phyloP scores from a whole-genome alignment of 1,284 basidiomycete genomes.

The Irpex rosettiformis region DNA sequence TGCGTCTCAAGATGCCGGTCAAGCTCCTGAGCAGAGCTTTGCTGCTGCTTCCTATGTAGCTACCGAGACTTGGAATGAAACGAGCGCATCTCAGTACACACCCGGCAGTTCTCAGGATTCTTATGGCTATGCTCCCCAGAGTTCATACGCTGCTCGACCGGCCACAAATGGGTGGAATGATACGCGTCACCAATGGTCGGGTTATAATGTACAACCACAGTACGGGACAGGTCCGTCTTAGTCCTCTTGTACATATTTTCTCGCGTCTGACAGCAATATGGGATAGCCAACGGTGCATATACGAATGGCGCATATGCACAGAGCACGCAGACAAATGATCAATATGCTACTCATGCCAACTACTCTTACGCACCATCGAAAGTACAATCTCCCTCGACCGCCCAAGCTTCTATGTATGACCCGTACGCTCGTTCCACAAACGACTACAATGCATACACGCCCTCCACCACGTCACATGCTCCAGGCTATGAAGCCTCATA shows the following conservation, averaged over 20 bases:
- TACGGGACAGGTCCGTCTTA: constrained; percentile 16
- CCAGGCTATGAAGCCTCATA: constrained; percentile 9
- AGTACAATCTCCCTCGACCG: constrained; percentile 1
- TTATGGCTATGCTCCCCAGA: constrained; percentile 2
- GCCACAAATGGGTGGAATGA: constrained; percentile 16
- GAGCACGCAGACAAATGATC: not conserved
- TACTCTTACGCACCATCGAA: constrained; percentile 16
- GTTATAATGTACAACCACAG: constrained; percentile 15
- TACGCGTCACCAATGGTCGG: constrained; percentile 14
- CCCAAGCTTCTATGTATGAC: constrained; percentile 14
- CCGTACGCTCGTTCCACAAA: constrained; percentile 15
- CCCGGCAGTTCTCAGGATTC: not conserved
- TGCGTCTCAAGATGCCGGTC: constrained; percentile 4
- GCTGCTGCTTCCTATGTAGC: not conserved
- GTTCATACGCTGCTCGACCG: constrained; percentile 4
- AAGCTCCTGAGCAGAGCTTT: not conserved
- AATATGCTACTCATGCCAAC: constrained; percentile 16
- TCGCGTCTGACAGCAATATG: not conserved
- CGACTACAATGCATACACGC: not conserved
- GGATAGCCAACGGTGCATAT: constrained; percentile 11
- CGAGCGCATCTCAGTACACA: not conserved
- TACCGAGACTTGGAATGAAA: not conserved
- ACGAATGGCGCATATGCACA: constrained; percentile 2
- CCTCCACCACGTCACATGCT: constrained; percentile 10
- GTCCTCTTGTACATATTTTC: not conserved